Evolutionary conservation across 805 yeast genomes (phyloP), one percentile per base, ranked within the genome.

Genomic region (Nakazawaea wickerhamii): DNA sequence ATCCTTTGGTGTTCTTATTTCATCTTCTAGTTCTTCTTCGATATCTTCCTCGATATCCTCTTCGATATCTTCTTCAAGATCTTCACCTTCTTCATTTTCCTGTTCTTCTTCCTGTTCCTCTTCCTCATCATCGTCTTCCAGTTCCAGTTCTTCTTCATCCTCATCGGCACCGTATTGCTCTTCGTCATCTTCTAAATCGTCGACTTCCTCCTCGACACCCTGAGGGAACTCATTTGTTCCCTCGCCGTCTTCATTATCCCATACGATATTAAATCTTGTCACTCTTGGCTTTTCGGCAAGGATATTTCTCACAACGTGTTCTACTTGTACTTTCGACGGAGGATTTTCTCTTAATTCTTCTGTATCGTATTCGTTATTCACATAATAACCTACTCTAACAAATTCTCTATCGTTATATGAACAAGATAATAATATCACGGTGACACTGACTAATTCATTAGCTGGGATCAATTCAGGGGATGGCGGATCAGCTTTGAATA

Each of bases 211-310:
- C 36, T 73, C 81, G 1, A 71, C 81, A 32, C 77, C 86, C 2
- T 93, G 93, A 10, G 91, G 95, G 52, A 75, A 84, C 40, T 80
- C 79, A 4, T 69, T 69, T 45, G 67, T 75, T 26, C 68, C 76
- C 41, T 79, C 88, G 47, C 40, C 46, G 18, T 52, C 59, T 51
- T 64, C 68, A 47, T 84, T 85, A 59, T 88, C 96, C 99, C 99
- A 93, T 3, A 89, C 95, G 43, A 93, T 93, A 60, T 93, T 93
- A 65, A 93, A 93, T 50, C 97, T 71, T 5, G 99, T 93, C 31
- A 93, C 99, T 52, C 98, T 73, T 33, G 99, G 99, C 66, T 93
- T 93, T 59, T 93, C 98, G 4, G 98, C 98, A 45, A 93, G 69
- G 28, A 93, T 85, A 62, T 91, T 93, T 57, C 99, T 77, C 22